phyloP scores from a whole-genome alignment of 2,329 filamentous ascomycete species.

The Penicillium italicum region DNA sequence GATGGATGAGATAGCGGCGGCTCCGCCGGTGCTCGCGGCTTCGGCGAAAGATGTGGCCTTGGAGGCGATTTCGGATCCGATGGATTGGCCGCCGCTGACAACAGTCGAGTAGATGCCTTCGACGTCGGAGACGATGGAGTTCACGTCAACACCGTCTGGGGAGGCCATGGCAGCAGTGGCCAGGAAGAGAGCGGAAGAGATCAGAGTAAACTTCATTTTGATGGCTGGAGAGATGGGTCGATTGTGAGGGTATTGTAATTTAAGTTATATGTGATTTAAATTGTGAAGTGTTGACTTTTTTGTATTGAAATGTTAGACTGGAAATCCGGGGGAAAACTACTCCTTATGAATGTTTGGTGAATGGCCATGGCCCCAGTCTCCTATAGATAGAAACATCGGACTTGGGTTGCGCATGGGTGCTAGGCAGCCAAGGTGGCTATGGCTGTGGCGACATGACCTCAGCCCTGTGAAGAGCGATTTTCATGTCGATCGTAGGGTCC shows the following conservation, averaged over 20 bases:
- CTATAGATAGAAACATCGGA: constrained; percentile 15
- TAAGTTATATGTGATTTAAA: background rate
- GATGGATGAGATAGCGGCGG: constrained; percentile 15
- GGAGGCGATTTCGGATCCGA: constrained; percentile 13
- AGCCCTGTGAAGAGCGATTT: constrained; percentile 1
- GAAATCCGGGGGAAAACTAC: constrained; percentile 1
- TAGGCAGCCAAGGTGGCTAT: constrained; percentile 7
- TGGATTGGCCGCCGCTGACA: constrained; percentile 3
- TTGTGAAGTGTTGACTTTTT: background rate
- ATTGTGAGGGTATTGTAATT: background rate
- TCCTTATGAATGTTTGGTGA: constrained; percentile 6
- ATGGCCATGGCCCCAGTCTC: background rate
- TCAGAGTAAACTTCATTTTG: constrained; percentile 29
- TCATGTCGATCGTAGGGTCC: constrained; percentile 9
- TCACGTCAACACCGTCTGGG: constrained; percentile 15
- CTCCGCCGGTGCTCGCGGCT: constrained; percentile 12
- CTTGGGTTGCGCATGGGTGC: background rate
- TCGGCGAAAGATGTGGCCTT: constrained; percentile 10
- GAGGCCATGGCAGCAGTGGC: constrained; percentile 22
- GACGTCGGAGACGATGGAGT: constrained; percentile 15
- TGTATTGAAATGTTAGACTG: background rate
- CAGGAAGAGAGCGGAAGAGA: constrained; percentile 26
- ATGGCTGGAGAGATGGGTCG: background rate
- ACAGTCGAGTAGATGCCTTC: background rate
- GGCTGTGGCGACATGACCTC: constrained; percentile 20